phyloP scores from a whole-genome alignment of 2,329 filamentous ascomycete species.

The Alternaria dauci region DNA sequence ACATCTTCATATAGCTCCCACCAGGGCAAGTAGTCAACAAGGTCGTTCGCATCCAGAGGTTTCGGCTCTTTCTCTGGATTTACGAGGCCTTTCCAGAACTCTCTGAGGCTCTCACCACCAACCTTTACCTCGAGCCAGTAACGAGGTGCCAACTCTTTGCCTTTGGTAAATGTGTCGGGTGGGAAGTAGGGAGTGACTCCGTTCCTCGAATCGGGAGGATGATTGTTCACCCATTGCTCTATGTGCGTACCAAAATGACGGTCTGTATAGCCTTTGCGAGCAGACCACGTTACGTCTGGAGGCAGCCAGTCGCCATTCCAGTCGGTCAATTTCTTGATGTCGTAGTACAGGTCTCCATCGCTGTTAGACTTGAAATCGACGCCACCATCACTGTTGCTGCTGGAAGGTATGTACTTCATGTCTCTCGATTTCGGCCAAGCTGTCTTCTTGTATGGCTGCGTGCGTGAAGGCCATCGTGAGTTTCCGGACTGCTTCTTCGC shows the following conservation, averaged over 20 bases:
- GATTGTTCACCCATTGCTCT: constrained; percentile 42
- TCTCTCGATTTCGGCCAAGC: constrained; percentile 43
- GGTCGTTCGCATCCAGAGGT: constrained; percentile 35
- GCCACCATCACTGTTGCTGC: constrained; percentile 36
- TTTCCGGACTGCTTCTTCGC: constrained; percentile 20
- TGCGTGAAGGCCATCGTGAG: constrained; percentile 20
- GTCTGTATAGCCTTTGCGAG: constrained; percentile 39
- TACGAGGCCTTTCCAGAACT: constrained; percentile 36
- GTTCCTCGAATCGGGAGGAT: constrained; percentile 8
- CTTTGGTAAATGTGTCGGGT: not conserved
- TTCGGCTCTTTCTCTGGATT: constrained; percentile 27
- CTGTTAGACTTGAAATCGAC: constrained; percentile 36
- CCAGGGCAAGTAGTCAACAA: constrained; percentile 33
- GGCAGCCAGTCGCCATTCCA: constrained; percentile 59
- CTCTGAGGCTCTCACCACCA: constrained; percentile 32
- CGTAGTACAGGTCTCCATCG: constrained; percentile 44
- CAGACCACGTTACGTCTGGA: constrained; percentile 58
- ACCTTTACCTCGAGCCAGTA: constrained; percentile 41
- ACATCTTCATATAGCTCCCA: constrained; percentile 41
- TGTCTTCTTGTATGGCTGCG: constrained; percentile 16
- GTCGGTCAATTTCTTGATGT: constrained; percentile 51
- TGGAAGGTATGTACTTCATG: constrained; percentile 30
- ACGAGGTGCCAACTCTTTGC: constrained; percentile 40
- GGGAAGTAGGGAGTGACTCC: not conserved
- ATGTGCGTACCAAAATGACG: constrained; percentile 47